These are phyloP conservation scores for Dactylellina cionopaga DNA, from an alignment of 2,329 filamentous ascomycete genomes.

Conservation along the genomic window DNA sequence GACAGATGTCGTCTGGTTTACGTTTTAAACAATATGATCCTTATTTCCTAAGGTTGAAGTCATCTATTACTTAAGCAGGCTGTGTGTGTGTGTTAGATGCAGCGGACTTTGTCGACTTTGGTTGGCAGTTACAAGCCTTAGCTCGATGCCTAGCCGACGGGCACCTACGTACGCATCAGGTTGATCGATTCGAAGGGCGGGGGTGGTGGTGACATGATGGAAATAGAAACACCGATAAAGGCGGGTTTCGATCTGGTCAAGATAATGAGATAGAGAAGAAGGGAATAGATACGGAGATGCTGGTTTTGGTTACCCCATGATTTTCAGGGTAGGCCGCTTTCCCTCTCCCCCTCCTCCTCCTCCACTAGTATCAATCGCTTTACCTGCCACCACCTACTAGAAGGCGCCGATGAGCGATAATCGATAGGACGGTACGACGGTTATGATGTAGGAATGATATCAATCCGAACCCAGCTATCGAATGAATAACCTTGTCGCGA, in stretches of 20 bases:
- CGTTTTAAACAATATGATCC: too few species aligned
- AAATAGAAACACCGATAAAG: background rate
- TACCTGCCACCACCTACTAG: slow-evolving; percentile 7
- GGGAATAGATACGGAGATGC: too few species aligned
- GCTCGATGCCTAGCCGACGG: too few species aligned
- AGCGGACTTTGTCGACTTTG: background rate
- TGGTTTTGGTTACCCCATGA: slow-evolving; percentile 8
- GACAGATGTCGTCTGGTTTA: too few species aligned
- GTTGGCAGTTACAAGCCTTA: too few species aligned
- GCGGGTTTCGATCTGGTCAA: background rate
- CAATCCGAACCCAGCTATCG: too few species aligned
- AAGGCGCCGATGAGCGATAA: background rate
- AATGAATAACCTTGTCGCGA: too few species aligned
- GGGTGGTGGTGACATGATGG: background rate
- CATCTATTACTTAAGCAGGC: slow-evolving; percentile 2
- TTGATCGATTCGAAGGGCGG: too few species aligned
- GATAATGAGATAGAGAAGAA: background rate
- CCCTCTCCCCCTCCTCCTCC: background rate
- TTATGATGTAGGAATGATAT: slow-evolving; percentile 22
- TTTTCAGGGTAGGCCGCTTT: background rate
- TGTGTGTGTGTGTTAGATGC: background rate
- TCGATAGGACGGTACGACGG: background rate
- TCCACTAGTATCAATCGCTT: background rate
- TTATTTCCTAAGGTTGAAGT: too few species aligned
- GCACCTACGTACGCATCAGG: too few species aligned